phyloP scores from a whole-genome alignment of 352 stramenopile species.

The Phytophthora meadii region DNA sequence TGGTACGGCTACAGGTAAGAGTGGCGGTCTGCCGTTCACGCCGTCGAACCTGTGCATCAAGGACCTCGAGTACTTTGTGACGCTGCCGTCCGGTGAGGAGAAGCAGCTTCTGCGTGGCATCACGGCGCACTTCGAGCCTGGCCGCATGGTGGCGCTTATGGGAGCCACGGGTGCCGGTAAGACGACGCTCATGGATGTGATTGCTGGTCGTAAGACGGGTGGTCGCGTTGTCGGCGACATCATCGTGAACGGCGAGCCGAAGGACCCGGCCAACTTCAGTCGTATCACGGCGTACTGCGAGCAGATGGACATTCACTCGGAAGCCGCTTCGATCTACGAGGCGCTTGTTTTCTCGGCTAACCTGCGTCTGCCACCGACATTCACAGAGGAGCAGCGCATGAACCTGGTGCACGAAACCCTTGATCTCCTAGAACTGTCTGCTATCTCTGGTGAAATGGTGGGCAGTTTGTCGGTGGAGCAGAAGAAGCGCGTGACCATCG shows the following conservation, averaged over 20 bases:
- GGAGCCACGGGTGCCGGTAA: conserved; percentile 46
- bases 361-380: conserved; percentile 73
- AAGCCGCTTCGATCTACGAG: conserved; percentile 86
- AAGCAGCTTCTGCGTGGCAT: conserved; percentile 52
- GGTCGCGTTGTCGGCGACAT: conserved; percentile 87
- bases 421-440: conserved; percentile 57
- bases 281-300: conserved; percentile 93
- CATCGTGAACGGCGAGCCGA: conserved; percentile 86
- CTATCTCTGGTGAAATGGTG: conserved; percentile 33
- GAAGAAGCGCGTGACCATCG: conserved; percentile 94
- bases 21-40: conserved; percentile 43
- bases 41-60: conserved; percentile 53
- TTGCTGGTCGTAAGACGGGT: conserved; percentile 76
- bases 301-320: conserved; percentile 91
- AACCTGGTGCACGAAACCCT: conserved; percentile 59
- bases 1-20: neutral
- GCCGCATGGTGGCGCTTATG: conserved; percentile 80
- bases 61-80: conserved; percentile 60
- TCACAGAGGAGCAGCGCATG: conserved; percentile 44
- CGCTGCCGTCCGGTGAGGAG: conserved; percentile 55
- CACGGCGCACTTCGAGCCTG: conserved; percentile 62
- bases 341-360: conserved; percentile 91
- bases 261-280: conserved; percentile 83
- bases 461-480: conserved; percentile 82
- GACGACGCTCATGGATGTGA: conserved; percentile 73